Evolutionary conservation across 768 basidiomycete species (phyloP).

Genomic region (Tylopilus sp.): DNA sequence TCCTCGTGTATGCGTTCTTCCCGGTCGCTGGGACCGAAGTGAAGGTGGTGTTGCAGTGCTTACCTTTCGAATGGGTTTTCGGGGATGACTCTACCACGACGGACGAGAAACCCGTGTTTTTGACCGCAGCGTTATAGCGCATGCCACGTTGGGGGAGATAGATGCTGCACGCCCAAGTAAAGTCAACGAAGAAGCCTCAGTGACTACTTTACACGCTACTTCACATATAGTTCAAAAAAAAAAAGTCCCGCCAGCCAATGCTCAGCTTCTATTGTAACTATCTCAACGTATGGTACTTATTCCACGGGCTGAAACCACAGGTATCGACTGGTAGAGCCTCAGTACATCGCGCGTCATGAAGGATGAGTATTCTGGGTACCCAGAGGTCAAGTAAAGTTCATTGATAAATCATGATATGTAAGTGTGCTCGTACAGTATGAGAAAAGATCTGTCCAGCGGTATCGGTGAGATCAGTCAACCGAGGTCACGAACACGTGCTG

Average conservation of each 20-base stretch:
- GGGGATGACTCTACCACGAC: conserved; percentile 1
- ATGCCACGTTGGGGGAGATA: too few relatives aligned
- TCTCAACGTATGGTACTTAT: conserved; percentile 1
- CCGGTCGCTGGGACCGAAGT: conserved; percentile 23
- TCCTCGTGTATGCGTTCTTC: conserved; percentile 29
- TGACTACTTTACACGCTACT: neutral
- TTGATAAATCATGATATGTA: conserved; percentile 27
- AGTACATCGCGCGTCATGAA: conserved; percentile 4
- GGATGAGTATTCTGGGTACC: conserved; percentile 11
- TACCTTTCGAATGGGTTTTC: conserved; percentile 20
- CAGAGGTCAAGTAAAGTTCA: conserved; percentile 9
- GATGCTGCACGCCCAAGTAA: conserved; percentile 22
- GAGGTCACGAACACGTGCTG: conserved; percentile 19
- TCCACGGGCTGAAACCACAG: conserved; percentile 1
- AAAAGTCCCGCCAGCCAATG: neutral
- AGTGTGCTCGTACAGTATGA: conserved; percentile 25
- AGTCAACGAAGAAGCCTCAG: neutral
- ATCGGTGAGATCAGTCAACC: conserved; percentile 7
- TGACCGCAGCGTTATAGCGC: too few relatives aligned
- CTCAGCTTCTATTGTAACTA: conserved; percentile 3
- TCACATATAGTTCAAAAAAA: neutral
- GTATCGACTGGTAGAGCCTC: conserved; percentile 3
- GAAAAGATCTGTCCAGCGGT: conserved; percentile 20
- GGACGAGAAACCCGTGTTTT: conserved; percentile 15
- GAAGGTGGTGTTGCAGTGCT: conserved; percentile 26